Base-by-base conservation (phyloP, 1,139 yeast genomes). In the Candida mesenterica region DNA sequence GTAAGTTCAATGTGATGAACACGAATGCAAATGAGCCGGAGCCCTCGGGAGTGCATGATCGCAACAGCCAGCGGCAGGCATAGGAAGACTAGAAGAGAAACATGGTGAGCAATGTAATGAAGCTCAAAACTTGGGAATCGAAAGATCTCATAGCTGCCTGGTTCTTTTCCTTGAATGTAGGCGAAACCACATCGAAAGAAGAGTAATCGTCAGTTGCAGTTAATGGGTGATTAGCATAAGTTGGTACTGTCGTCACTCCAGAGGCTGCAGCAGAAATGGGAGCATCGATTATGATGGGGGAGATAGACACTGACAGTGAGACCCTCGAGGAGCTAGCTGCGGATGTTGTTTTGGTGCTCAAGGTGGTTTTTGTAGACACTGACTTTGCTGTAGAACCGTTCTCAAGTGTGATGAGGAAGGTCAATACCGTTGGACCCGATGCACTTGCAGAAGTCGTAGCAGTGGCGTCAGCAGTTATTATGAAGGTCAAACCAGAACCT, bases 131-230 rank as follows among this genome's bases (percentile, higher is more conserved):
- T 10, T 39, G 37, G 15, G 38, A 27, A 24, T 26, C 28, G 15
- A 38, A 33, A n/a, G 34, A 26, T 14, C 16, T 32, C 17, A 34
- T 13, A 7, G 16, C 36, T 10, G 39, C 45, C 9, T 30, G 15
- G 28, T 43, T 43, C 6, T 28, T 28, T 15, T 28, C 24, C 17
- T 30, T 37, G 24, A 41, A 41, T 2, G 39, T 36, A 5, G 36
- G 41, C 8, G 32, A 29, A 14, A 39, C 33, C 18, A 30, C 33
- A 7, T 12, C 37, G 26, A 43, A 39, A 1, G 45, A 43, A 1
- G 48, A 44, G 24, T 36, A 43, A 12, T 40, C 40, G 17, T 34
- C 39, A 3, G 33, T 26, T 4, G 45, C 49, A n/a, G 49, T 45
- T 19, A 42, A 26, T 5, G 49, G 49, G 24, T 45, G 45, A 24